A percentile compares a stretch with the other conserved stretches of the same genome.
Conservation (phyloP, 2,329 filamentous ascomycete genomes). For the Anisogramma anomala region DNA sequence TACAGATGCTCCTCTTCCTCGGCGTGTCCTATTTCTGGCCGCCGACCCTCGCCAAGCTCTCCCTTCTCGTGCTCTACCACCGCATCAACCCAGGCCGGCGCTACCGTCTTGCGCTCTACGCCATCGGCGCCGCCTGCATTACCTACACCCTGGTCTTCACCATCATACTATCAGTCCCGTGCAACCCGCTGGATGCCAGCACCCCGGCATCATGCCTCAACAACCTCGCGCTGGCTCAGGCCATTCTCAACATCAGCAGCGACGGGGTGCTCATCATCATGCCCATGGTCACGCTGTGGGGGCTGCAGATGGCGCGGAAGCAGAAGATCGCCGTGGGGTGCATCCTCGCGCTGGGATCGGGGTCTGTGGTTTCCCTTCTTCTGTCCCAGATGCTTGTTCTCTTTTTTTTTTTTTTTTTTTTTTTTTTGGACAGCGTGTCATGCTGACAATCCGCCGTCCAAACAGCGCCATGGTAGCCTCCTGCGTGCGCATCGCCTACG, state of each 20-base stretch:
- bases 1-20: conserved; percentile 12
- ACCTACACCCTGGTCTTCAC: conserved; percentile 17
- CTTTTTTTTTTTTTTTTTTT: too few species aligned
- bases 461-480: conserved; percentile 19
- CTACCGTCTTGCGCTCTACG: conserved; percentile 11
- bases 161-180: conserved; percentile 17
- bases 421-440: too few species aligned
- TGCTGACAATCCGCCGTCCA: too few species aligned
- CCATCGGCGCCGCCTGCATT: conserved; percentile 8
- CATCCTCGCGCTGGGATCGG: conserved; percentile 33
- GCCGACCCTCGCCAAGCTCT: conserved; percentile 16
- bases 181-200: conserved; percentile 16
- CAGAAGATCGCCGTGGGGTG: conserved; percentile 31
- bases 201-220: conserved; percentile 28
- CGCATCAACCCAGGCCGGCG: conserved; percentile 13
- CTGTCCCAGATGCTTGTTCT: too few species aligned
- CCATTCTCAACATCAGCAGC: conserved; percentile 34
- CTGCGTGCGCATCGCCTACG: conserved; percentile 20
- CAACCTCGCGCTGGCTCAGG: conserved; percentile 32
- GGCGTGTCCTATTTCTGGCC: conserved; percentile 17
- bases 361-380: conserved; percentile 19
- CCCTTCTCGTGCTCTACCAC: conserved; percentile 16
- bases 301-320: conserved; percentile 29
- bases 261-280: conserved; percentile 32
- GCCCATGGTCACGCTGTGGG: conserved; percentile 31